Conservation (phyloP, 768 basidiomycete genomes). For the Mycena vulgaris region DNA sequence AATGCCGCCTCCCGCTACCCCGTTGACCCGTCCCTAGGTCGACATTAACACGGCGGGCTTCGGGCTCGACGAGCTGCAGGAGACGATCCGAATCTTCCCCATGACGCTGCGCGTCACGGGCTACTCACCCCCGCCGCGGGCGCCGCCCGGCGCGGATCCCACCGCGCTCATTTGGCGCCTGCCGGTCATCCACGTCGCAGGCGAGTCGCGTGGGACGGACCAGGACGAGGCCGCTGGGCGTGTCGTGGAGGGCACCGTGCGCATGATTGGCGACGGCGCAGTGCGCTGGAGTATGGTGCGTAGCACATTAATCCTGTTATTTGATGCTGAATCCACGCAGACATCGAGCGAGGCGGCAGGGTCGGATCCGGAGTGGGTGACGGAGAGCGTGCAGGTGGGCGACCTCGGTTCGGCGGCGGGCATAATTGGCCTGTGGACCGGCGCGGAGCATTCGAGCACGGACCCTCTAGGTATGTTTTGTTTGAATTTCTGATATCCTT, state of each 20-base stretch:
- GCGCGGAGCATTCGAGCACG: slow-evolving; percentile 35
- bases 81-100: slow-evolving; percentile 69
- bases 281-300: slow-evolving; percentile 69
- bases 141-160: slow-evolving; percentile 43
- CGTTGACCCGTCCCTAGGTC: neutral
- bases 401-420: slow-evolving; percentile 68
- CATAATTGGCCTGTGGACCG: slow-evolving; percentile 57
- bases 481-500: neutral
- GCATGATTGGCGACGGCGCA: slow-evolving; percentile 64
- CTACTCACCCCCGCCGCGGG: slow-evolving; percentile 50
- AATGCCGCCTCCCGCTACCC: neutral
- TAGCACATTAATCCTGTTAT: neutral
- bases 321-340: slow-evolving; percentile 37
- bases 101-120: slow-evolving; percentile 60
- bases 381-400: slow-evolving; percentile 72
- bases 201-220: slow-evolving; percentile 59
- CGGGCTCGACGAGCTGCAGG: slow-evolving; percentile 48
- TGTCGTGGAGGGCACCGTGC: slow-evolving; percentile 58
- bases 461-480: slow-evolving; percentile 28
- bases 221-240: slow-evolving; percentile 50
- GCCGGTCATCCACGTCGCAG: slow-evolving; percentile 67
- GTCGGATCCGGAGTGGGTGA: slow-evolving; percentile 62
- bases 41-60: slow-evolving; percentile 35
- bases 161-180: slow-evolving; percentile 51
- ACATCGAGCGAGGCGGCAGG: slow-evolving; percentile 50